Evolutionary conservation across 805 yeast genomes (phyloP).

Genomic region (Zygotorulaspora danielsina): DNA sequence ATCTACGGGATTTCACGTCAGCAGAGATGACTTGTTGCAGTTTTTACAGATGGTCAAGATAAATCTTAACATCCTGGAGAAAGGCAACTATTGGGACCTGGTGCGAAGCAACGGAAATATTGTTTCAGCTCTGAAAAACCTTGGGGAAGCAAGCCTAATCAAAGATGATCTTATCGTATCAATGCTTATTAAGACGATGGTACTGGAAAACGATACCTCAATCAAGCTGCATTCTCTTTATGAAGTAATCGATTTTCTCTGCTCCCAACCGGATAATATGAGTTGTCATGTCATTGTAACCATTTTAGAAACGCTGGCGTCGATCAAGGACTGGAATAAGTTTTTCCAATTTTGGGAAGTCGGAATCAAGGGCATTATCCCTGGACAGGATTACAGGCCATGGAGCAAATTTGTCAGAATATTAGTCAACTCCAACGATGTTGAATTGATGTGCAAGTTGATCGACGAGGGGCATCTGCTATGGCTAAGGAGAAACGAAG

Average conservation of each 20-base stretch:
- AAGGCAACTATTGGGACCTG: constrained; percentile 15
- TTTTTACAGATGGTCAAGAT: constrained; percentile 16
- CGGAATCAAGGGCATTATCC: constrained; percentile 9
- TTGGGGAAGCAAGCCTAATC: constrained; percentile 14
- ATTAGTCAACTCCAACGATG: constrained; percentile 19
- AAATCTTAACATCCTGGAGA: constrained; percentile 6
- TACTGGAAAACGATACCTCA: constrained; percentile 11
- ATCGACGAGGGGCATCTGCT: constrained; percentile 25
- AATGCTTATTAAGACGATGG: constrained; percentile 21
- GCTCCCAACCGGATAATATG: constrained; percentile 6
- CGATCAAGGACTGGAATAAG: constrained; percentile 22
- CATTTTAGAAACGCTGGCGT: constrained; percentile 20
- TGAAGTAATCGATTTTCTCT: constrained; percentile 20
- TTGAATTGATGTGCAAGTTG: constrained; percentile 13
- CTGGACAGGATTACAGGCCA: constrained; percentile 24
- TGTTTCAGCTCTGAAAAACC: constrained; percentile 12
- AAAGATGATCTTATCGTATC: constrained; percentile 20
- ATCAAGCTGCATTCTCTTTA: constrained; percentile 18
- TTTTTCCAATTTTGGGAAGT: constrained; percentile 27
- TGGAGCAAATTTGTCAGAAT: constrained; percentile 25
- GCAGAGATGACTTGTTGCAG: constrained; percentile 19
- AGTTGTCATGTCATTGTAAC: constrained; percentile 14
- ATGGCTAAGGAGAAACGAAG: constrained; percentile 25
- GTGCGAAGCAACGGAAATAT: constrained; percentile 14
- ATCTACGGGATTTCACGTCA: constrained; percentile 16